These are phyloP conservation scores for Termitomyces sp. DNA, from an alignment of 768 basidiomycete species.

Conservation along the genomic window DNA sequence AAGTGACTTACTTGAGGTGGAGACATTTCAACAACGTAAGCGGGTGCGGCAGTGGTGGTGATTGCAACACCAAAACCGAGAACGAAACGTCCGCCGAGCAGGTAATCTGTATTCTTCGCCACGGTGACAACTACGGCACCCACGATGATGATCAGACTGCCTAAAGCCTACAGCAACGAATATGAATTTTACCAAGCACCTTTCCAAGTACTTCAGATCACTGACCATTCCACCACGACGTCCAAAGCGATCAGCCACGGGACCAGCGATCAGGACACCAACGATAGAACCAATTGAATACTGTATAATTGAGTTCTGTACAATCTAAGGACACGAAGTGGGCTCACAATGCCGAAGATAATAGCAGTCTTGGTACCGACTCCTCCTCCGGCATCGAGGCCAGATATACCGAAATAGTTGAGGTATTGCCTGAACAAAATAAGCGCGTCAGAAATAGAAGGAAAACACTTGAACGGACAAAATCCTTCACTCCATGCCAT, in stretches of 20 bases:
- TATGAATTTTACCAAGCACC: neutral
- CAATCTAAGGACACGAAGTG: neutral
- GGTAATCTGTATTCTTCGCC: conserved; percentile 37
- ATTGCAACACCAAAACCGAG: conserved; percentile 51
- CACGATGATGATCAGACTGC: conserved; percentile 33
- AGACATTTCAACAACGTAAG: conserved; percentile 54
- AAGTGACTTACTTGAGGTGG: conserved; percentile 40
- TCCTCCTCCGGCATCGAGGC: conserved; percentile 35
- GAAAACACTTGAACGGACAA: neutral
- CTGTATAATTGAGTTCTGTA: conserved; percentile 15
- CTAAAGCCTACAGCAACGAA: conserved; percentile 25
- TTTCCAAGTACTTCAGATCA: neutral
- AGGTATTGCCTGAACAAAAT: conserved; percentile 29
- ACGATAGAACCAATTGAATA: conserved; percentile 38
- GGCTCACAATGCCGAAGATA: conserved; percentile 39
- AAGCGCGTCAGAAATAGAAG: neutral
- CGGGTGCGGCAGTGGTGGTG: conserved; percentile 35
- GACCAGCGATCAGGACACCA: conserved; percentile 36
- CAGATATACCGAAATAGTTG: conserved; percentile 33
- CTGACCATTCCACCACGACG: conserved; percentile 39
- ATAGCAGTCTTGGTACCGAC: conserved; percentile 38
- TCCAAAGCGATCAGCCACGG: conserved; percentile 35
- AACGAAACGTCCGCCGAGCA: conserved; percentile 47
- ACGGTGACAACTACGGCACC: conserved; percentile 41
- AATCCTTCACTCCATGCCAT: conserved; percentile 37